phyloP scores from a whole-genome alignment of 305 asterid species.

The Coffea humblotiana region DNA sequence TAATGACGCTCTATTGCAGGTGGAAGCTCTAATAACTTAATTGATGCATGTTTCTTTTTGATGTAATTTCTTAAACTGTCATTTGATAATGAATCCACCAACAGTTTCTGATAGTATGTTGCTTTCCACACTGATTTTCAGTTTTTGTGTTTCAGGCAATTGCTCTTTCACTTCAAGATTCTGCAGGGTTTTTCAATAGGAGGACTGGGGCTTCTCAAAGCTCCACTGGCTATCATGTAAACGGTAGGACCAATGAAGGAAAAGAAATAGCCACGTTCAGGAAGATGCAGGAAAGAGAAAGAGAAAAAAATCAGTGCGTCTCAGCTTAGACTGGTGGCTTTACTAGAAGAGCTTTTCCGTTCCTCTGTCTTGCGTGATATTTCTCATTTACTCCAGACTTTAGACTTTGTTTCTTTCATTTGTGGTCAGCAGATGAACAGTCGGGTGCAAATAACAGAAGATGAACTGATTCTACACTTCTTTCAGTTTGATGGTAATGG shows the following conservation, averaged over 20 bases:
- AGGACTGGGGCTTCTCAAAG: slow-evolving; percentile 30
- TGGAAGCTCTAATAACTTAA: slow-evolving; percentile 16
- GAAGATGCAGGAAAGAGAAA: slow-evolving; percentile 54
- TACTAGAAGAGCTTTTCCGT: slow-evolving; percentile 3
- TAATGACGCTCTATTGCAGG: slow-evolving; percentile 70
- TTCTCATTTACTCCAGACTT: slow-evolving; percentile 15
- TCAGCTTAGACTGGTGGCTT: slow-evolving; percentile 21
- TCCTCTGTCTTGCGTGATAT: slow-evolving; percentile 10
- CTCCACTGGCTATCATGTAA: slow-evolving; percentile 22
- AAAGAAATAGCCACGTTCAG: slow-evolving; percentile 31
- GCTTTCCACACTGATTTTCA: slow-evolving; percentile 5
- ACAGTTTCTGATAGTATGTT: slow-evolving; percentile 11
- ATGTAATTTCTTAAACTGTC: slow-evolving; percentile 2
- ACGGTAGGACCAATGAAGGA: slow-evolving; percentile 24
- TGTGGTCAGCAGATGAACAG: slow-evolving; percentile 46
- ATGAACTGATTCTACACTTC: slow-evolving; percentile 79
- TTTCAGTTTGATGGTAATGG: slow-evolving; percentile 87
- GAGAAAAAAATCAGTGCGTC: slow-evolving; percentile 65
- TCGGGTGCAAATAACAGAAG: slow-evolving; percentile 85
- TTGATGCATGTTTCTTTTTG: background rate
- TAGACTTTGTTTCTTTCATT: slow-evolving; percentile 11
- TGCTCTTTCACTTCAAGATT: slow-evolving; percentile 72
- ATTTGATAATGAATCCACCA: slow-evolving; percentile 4
- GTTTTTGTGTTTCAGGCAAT: slow-evolving; percentile 59
- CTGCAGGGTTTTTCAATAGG: slow-evolving; percentile 36